A percentile compares a stretch with the other conserved stretches of the same genome.
Evolutionary conservation across 768 basidiomycete genomes (phyloP).

Genomic region (Kwoniella bestiolae): DNA sequence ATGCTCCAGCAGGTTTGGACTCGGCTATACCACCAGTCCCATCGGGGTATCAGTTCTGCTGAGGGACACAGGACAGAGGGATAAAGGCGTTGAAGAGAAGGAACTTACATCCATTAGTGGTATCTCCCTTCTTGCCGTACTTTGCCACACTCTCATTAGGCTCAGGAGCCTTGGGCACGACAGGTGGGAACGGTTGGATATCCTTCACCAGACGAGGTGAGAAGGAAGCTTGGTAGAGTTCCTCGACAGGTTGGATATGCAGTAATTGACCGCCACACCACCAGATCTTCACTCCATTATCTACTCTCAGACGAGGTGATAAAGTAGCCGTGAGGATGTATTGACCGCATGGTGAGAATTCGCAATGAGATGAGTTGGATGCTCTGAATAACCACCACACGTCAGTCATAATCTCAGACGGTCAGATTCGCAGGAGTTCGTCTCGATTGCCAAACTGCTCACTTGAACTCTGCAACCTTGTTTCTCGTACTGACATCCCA

Average conservation of each 20-base stretch:
- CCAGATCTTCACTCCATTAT: slow-evolving; percentile 97
- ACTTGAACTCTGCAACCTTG: slow-evolving; percentile 66
- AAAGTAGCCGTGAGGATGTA: slow-evolving; percentile 93
- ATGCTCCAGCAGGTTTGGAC: slow-evolving; percentile 78
- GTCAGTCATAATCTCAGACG: too few species aligned
- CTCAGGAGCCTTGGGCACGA: slow-evolving; percentile 42
- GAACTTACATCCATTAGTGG: slow-evolving; percentile 39
- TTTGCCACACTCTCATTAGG: slow-evolving; percentile 46
- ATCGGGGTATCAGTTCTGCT: too few species aligned
- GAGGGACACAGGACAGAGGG: too few species aligned
- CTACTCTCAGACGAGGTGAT: slow-evolving; percentile 92
- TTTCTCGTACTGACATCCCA: slow-evolving; percentile 83
- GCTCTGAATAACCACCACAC: too few species aligned
- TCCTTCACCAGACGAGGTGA: slow-evolving; percentile 24
- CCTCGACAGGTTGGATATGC: slow-evolving; percentile 79
- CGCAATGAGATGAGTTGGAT: slow-evolving; percentile 89
- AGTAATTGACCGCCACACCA: slow-evolving; percentile 87
- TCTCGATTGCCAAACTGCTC: slow-evolving; percentile 10
- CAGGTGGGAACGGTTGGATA: slow-evolving; percentile 39
- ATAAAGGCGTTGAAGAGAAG: slow-evolving; percentile 6
- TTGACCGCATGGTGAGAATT: slow-evolving; percentile 92
- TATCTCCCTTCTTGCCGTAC: slow-evolving; percentile 47
- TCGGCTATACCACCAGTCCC: slow-evolving; percentile 34
- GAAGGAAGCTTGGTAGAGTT: slow-evolving; percentile 74
- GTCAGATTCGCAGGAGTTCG: too few species aligned